Evolutionary conservation across 2,329 filamentous ascomycete genomes (phyloP).

Genomic region (Trichophyton rubrum): DNA sequence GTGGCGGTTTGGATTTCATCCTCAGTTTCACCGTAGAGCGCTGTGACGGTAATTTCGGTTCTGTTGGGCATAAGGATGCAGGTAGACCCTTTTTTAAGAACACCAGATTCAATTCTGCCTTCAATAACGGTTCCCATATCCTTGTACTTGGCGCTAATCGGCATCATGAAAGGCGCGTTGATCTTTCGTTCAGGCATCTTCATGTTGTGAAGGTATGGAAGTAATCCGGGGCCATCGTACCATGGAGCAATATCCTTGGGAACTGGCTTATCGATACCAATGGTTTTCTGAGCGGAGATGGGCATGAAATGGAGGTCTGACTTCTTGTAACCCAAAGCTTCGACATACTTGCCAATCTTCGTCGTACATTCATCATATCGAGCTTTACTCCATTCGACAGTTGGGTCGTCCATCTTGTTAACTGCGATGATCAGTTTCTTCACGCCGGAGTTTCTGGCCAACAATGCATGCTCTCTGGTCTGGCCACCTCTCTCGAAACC

Average conservation of each 20-base stretch:
- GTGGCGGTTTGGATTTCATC: conserved; percentile 73
- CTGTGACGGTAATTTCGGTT: conserved; percentile 65
- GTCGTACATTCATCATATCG: conserved; percentile 86
- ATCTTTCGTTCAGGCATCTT: conserved; percentile 85
- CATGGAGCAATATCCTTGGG: conserved; percentile 64
- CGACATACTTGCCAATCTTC: conserved; percentile 79
- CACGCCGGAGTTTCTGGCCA: conserved; percentile 96
- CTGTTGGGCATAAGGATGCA: conserved; percentile 95
- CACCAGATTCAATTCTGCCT: conserved; percentile 90
- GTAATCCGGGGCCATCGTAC: conserved; percentile 78
- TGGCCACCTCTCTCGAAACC: conserved; percentile 95
- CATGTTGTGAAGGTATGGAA: conserved; percentile 94
- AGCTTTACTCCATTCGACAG: conserved; percentile 88
- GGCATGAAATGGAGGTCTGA: conserved; percentile 92
- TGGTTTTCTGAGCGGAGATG: conserved; percentile 73
- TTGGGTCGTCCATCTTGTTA: conserved; percentile 99
- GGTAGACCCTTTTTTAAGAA: conserved; percentile 76
- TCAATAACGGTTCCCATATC: conserved; percentile 97
- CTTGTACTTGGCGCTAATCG: conserved; percentile 86
- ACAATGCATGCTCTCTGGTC: conserved; percentile 91
- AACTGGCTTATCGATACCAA: conserved; percentile 81
- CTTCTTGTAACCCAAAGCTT: conserved; percentile 91
- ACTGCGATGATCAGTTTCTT: conserved; percentile 91
- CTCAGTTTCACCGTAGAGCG: conserved; percentile 89
- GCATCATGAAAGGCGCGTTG: conserved; percentile 99